Evolutionary conservation across 1,139 yeast genomes (phyloP).

Genomic region (Lodderomyces oxycetoniae): DNA sequence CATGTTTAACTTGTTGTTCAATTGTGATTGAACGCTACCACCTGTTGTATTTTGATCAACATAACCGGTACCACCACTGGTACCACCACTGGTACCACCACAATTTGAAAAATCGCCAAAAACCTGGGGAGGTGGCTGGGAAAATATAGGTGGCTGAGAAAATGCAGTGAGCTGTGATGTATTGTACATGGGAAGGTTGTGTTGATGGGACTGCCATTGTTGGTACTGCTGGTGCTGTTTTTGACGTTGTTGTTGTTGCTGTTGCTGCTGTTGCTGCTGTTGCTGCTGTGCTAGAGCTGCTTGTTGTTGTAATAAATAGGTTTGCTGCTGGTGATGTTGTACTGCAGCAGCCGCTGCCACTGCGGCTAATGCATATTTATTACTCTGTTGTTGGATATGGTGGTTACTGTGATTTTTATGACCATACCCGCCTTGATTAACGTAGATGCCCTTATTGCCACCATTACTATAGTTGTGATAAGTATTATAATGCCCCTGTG

Average conservation of each 20-base stretch:
- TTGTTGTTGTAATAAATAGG: constrained; percentile 16
- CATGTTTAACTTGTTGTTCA: constrained; percentile 15
- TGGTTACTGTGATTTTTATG: constrained; percentile 10
- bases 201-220: constrained; percentile 13
- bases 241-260: constrained; percentile 12
- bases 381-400: constrained; percentile 14
- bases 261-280: constrained; percentile 15
- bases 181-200: too few relatives aligned
- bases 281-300: constrained; percentile 12
- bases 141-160: constrained; percentile 8
- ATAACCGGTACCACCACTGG: constrained; percentile 6
- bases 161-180: constrained; percentile 1
- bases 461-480: not conserved
- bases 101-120: constrained; percentile 11
- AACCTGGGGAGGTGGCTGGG: constrained; percentile 14
- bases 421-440: not conserved
- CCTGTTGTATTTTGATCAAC: constrained; percentile 7
- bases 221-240: constrained; percentile 11
- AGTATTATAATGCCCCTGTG: not conserved
- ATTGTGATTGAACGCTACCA: constrained; percentile 4
- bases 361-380: constrained; percentile 26
- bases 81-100: constrained; percentile 6
- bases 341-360: constrained; percentile 32
- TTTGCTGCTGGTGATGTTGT: constrained; percentile 22
- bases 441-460: not conserved